These are phyloP conservation scores for Pseudisothecium myosuroides DNA, from an alignment of 225 moss, liverwort and hornwort species.

Conservation along the genomic window DNA sequence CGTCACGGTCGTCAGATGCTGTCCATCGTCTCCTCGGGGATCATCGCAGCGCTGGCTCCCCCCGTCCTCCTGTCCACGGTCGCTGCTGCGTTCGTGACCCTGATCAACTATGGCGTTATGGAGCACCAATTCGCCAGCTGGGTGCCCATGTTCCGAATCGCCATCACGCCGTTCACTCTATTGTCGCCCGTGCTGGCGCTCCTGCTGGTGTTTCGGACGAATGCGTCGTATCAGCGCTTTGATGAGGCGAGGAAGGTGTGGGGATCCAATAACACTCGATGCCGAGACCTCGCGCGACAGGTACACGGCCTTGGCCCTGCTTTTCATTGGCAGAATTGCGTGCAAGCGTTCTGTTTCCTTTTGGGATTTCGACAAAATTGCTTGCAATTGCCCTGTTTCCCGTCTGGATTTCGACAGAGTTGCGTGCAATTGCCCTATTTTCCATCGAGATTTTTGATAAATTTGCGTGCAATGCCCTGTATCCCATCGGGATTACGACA, in stretches of 20 bases:
- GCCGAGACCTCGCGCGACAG: conserved; percentile 33
- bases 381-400: not conserved
- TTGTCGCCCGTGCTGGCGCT: conserved; percentile 58
- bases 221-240: conserved; percentile 50
- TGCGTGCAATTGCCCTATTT: not conserved
- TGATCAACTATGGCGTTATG: conserved; percentile 22
- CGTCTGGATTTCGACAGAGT: not conserved
- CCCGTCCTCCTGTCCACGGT: conserved; percentile 31
- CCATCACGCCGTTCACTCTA: conserved; percentile 37
- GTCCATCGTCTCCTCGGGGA: conserved; percentile 31
- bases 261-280: conserved; percentile 19
- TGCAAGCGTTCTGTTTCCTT: not conserved
- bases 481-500: not conserved
- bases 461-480: not conserved
- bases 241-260: conserved; percentile 61
- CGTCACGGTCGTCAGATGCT: conserved; percentile 44
- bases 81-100: conserved; percentile 22
- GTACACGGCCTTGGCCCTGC: not conserved
- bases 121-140: not conserved
- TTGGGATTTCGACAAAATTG: not conserved
- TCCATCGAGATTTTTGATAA: no score
- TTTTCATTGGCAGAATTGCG: not conserved
- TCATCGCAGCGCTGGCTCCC: conserved; percentile 32
- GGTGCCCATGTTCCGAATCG: conserved; percentile 14
- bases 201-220: conserved; percentile 4